Evolutionary conservation across 441 rosid genomes (phyloP).

Genomic region (Mallotus repandus): DNA sequence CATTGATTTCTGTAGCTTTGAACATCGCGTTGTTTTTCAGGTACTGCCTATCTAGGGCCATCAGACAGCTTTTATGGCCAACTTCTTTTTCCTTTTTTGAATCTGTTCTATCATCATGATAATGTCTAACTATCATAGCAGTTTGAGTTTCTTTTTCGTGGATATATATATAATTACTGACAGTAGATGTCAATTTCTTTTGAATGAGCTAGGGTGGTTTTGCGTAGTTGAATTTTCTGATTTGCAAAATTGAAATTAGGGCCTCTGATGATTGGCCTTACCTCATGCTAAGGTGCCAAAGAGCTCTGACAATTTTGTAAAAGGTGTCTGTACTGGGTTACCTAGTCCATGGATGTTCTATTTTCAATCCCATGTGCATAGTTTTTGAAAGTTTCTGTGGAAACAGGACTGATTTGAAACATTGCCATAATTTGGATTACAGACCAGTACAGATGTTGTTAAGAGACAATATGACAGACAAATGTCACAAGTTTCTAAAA

Average conservation of each 20-base stretch:
- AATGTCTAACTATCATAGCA: conserved; percentile 6
- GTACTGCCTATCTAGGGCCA: conserved; percentile 32
- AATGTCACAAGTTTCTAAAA: too few species aligned
- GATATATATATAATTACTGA: background rate
- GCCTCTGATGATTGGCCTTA: background rate
- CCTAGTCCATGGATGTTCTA: background rate
- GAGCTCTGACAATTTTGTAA: background rate
- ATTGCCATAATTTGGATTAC: background rate
- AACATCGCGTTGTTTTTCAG: conserved; percentile 98
- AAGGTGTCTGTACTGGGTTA: background rate
- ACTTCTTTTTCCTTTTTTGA: conserved; percentile 3
- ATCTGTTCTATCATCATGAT: background rate
- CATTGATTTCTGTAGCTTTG: conserved; percentile 89
- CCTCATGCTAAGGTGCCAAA: background rate
- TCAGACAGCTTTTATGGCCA: background rate
- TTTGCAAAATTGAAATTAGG: background rate
- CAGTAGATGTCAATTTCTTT: background rate
- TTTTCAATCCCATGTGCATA: background rate
- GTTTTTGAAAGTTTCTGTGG: background rate
- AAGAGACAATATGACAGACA: background rate
- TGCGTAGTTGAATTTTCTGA: background rate
- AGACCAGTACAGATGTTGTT: background rate
- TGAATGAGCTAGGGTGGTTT: conserved; percentile 10
- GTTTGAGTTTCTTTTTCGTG: background rate
- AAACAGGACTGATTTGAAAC: background rate